These are phyloP conservation scores for Colletotrichum siamense DNA, from an alignment of 2,329 filamentous ascomycete genomes.

Conservation along the genomic window DNA sequence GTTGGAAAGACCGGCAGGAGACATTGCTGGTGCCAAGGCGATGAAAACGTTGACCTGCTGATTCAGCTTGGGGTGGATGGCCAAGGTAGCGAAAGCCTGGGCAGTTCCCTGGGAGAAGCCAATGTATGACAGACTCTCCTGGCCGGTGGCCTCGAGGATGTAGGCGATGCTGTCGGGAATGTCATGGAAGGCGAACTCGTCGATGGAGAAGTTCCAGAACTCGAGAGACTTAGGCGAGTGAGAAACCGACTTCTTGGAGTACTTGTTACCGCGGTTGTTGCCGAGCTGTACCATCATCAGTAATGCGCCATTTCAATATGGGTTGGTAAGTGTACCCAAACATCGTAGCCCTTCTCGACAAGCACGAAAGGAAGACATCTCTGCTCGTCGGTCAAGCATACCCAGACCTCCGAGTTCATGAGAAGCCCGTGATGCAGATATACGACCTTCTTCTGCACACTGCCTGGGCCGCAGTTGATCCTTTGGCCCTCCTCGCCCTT, in stretches of 20 bases:
- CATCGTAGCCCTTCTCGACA: constrained; percentile 91
- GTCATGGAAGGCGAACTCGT: constrained; percentile 97
- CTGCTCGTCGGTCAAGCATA: constrained; percentile 86
- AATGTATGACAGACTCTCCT: constrained; percentile 89
- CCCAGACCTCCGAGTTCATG: constrained; percentile 99
- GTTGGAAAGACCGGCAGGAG: constrained; percentile 87
- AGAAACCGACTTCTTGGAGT: constrained; percentile 91
- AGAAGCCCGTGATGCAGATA: constrained; percentile 95
- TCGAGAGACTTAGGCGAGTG: constrained; percentile 74
- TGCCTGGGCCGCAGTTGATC: constrained; percentile 75
- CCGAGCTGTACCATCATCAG: constrained; percentile 67
- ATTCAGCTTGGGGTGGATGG: constrained; percentile 91
- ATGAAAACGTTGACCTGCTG: constrained; percentile 96
- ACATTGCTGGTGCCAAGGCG: constrained; percentile 94
- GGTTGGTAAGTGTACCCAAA: constrained; percentile 71
- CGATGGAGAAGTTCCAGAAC: constrained; percentile 99
- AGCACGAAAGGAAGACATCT: constrained; percentile 88
- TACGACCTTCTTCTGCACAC: constrained; percentile 81
- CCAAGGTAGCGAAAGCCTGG: constrained; percentile 92
- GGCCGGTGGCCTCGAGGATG: constrained; percentile 82
- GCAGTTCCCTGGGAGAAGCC: constrained; percentile 98
- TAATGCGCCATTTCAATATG: background rate
- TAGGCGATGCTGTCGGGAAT: constrained; percentile 95
- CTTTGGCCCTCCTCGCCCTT: constrained; percentile 80
- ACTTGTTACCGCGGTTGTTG: constrained; percentile 98